Percentiles rank a stretch among this genome's conserved stretches.
phyloP scores from a whole-genome alignment of 2,329 filamentous ascomycete genomes.

The Talaromyces marneffei region DNA sequence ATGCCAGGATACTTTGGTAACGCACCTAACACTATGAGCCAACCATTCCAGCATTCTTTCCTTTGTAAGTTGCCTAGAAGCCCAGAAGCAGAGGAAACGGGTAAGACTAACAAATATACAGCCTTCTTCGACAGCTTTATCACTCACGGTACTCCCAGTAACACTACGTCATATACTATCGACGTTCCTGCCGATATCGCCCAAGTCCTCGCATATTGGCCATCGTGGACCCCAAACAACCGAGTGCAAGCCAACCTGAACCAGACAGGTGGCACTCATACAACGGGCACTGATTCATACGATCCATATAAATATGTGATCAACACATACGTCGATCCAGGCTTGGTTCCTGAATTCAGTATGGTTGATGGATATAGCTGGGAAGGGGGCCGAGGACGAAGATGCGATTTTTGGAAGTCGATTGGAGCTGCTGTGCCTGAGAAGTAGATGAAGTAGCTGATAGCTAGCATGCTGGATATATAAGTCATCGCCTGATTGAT shows the following conservation, averaged over 20 bases:
- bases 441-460: slow-evolving; percentile 1
- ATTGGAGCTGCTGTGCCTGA: slow-evolving; percentile 16
- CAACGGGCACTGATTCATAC: slow-evolving; percentile 10
- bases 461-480: neutral
- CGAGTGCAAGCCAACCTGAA: slow-evolving; percentile 42
- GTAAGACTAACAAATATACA: neutral
- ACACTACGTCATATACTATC: slow-evolving; percentile 25
- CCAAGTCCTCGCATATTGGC: slow-evolving; percentile 25
- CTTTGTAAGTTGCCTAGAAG: slow-evolving; percentile 20
- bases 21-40: slow-evolving; percentile 8
- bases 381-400: slow-evolving; percentile 43
- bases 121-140: slow-evolving; percentile 46
- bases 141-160: slow-evolving; percentile 34
- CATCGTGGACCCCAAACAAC: slow-evolving; percentile 28
- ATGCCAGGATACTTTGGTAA: slow-evolving; percentile 45
- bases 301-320: slow-evolving; percentile 18
- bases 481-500: too few relatives aligned
- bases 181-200: slow-evolving; percentile 5
- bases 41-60: slow-evolving; percentile 15
- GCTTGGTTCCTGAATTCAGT: slow-evolving; percentile 33
- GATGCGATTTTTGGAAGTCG: slow-evolving; percentile 43
- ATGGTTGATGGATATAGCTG: slow-evolving; percentile 42
- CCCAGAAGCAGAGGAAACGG: neutral
- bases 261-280: slow-evolving; percentile 37
- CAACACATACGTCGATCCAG: slow-evolving; percentile 25